Evolutionary conservation across 306 rosid genomes (phyloP).

Genomic region (Corylus americana): DNA sequence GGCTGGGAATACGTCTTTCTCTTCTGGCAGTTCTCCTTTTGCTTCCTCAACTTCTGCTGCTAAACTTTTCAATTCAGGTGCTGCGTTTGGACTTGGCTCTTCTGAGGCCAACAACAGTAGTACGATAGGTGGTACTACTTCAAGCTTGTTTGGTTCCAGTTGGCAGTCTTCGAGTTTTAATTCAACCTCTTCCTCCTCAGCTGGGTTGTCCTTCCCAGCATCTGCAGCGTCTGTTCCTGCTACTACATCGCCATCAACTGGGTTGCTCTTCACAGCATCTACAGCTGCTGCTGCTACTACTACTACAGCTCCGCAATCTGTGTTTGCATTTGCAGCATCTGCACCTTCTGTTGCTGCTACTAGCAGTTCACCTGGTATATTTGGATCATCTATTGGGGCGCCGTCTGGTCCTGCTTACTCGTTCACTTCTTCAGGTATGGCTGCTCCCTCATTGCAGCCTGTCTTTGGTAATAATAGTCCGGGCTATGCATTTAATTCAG

Average conservation of each 20-base stretch:
- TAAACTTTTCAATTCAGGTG: constrained; percentile 38
- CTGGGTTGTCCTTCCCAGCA: constrained; percentile 38
- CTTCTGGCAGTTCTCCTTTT: constrained; percentile 60
- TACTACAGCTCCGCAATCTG: constrained; percentile 23
- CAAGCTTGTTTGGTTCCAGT: constrained; percentile 48
- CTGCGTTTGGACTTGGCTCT: constrained; percentile 36
- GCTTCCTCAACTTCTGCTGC: constrained; percentile 50
- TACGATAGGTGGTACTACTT: constrained; percentile 44
- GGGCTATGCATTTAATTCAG: constrained; percentile 43
- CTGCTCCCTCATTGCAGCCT: constrained; percentile 52
- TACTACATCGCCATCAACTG: constrained; percentile 28
- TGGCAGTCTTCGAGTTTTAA: constrained; percentile 56
- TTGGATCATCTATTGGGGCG: constrained; percentile 54
- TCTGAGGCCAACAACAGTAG: constrained; percentile 44
- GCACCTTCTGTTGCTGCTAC: constrained; percentile 36
- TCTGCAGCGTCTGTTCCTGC: constrained; percentile 35
- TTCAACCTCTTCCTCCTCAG: constrained; percentile 33
- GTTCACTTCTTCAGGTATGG: constrained; percentile 55
- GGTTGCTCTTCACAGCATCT: constrained; percentile 28
- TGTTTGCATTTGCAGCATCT: constrained; percentile 36
- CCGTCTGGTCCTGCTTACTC: constrained; percentile 54
- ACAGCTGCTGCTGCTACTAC: constrained; percentile 15
- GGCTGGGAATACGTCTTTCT: constrained; percentile 42
- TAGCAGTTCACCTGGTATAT: constrained; percentile 35
- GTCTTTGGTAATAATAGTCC: constrained; percentile 53